phyloP scores from a whole-genome alignment of 805 yeast species.

The Candida odintsovae region DNA sequence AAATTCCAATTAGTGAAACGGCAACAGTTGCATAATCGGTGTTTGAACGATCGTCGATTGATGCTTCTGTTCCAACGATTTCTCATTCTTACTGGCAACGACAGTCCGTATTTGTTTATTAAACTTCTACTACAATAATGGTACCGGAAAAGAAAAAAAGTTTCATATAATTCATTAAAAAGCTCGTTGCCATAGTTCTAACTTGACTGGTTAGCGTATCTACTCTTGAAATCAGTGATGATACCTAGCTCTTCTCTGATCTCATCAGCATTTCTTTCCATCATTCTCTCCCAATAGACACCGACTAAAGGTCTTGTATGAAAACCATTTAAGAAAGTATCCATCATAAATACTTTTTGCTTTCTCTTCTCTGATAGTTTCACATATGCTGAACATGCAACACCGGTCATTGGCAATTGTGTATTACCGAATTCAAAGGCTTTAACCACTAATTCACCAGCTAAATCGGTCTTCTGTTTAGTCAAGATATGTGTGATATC shows the following conservation, averaged over 20 bases:
- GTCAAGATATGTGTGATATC: slow-evolving; percentile 94
- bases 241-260: slow-evolving; percentile 69
- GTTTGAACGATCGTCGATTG: too few relatives aligned
- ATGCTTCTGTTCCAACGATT: too few relatives aligned
- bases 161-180: neutral
- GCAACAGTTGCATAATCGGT: too few relatives aligned
- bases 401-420: slow-evolving; percentile 92
- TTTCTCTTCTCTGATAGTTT: slow-evolving; percentile 62
- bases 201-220: neutral
- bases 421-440: slow-evolving; percentile 88
- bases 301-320: slow-evolving; percentile 72
- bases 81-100: too few relatives aligned
- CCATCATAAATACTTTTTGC: slow-evolving; percentile 43
- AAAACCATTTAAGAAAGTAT: slow-evolving; percentile 70
- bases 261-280: slow-evolving; percentile 68
- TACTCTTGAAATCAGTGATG: neutral
- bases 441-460: slow-evolving; percentile 95
- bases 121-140: too few relatives aligned
- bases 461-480: slow-evolving; percentile 83
- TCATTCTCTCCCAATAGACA: slow-evolving; percentile 85
- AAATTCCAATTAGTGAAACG: too few relatives aligned
- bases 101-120: too few relatives aligned
- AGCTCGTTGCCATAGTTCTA: too few relatives aligned
- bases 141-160: too few relatives aligned
- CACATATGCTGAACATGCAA: slow-evolving; percentile 84